These are phyloP conservation scores for Rosellinia necatrix DNA, from an alignment of 2,329 filamentous ascomycete genomes.

Conservation along the genomic window DNA sequence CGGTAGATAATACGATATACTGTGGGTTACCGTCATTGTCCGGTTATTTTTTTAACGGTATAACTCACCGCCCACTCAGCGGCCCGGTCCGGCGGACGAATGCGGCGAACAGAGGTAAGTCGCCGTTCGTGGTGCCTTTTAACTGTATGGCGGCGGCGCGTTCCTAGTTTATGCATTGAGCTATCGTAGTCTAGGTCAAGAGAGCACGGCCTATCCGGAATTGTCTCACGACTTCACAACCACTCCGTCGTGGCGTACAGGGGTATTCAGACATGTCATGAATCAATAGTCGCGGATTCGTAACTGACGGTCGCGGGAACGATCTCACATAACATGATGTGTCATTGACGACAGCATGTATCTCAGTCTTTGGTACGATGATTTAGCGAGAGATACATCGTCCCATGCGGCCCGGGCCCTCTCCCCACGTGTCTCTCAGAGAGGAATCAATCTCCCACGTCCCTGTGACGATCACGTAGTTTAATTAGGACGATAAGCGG, in stretches of 20 bases:
- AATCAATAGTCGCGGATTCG: neutral
- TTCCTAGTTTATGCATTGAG: neutral
- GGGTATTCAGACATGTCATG: neutral
- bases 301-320: neutral
- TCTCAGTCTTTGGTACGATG: too few relatives aligned
- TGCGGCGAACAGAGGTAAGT: slow-evolving; percentile 9
- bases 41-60: neutral
- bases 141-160: too few relatives aligned
- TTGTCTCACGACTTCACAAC: neutral
- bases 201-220: neutral
- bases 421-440: neutral
- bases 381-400: neutral
- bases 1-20: too few relatives aligned
- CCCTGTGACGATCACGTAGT: too few relatives aligned
- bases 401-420: neutral
- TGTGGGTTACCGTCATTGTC: neutral
- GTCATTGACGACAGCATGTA: too few relatives aligned
- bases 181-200: neutral
- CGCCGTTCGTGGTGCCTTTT: neutral
- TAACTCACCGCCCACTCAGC: neutral
- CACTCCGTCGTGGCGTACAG: neutral
- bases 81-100: slow-evolving; percentile 15
- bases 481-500: too few relatives aligned
- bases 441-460: too few relatives aligned
- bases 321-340: slow-evolving; percentile 5